Evolutionary conservation across 2,329 filamentous ascomycete species (phyloP).

Genomic region (Fusarium sp.): DNA sequence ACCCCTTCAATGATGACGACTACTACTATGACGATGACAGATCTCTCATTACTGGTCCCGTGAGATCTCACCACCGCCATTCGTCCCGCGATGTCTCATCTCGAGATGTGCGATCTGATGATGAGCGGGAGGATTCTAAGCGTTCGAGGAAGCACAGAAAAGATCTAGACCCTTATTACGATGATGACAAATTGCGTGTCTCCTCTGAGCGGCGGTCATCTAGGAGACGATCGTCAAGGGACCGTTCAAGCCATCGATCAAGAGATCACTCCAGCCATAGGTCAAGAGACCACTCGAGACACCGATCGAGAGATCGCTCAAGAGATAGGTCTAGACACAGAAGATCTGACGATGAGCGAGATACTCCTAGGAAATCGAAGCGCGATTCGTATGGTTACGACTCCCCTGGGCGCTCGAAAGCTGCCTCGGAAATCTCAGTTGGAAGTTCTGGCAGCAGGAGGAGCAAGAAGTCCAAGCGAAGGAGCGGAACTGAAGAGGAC

Average conservation of each 20-base stretch:
- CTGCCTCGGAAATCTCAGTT: constrained; percentile 57
- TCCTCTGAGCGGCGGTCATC: constrained; percentile 33
- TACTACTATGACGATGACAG: constrained; percentile 37
- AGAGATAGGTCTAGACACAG: constrained; percentile 21
- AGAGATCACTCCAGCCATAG: constrained; percentile 1
- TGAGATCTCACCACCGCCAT: constrained; percentile 29
- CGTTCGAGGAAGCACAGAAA: constrained; percentile 39
- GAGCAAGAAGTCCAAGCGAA: constrained; percentile 59
- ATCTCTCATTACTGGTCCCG: constrained; percentile 33
- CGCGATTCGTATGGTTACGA: constrained; percentile 51
- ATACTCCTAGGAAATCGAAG: constrained; percentile 54
- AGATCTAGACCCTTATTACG: constrained; percentile 30
- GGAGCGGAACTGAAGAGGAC: constrained; percentile 55
- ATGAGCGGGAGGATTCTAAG: constrained; percentile 34
- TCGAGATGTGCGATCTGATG: constrained; percentile 41
- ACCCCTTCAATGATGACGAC: constrained; percentile 31
- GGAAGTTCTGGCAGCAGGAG: constrained; percentile 57
- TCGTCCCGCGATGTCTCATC: constrained; percentile 36
- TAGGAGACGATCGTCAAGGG: constrained; percentile 33
- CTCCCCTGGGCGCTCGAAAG: constrained; percentile 52
- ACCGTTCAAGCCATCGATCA: constrained; percentile 36
- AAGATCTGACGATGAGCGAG: constrained; percentile 52
- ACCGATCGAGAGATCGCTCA: constrained; percentile 20
- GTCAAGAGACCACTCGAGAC: constrained; percentile 16
- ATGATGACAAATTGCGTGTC: constrained; percentile 30